Base-by-base conservation (phyloP, 2,329 filamentous ascomycete species). In the Fusarium subtropicale region DNA sequence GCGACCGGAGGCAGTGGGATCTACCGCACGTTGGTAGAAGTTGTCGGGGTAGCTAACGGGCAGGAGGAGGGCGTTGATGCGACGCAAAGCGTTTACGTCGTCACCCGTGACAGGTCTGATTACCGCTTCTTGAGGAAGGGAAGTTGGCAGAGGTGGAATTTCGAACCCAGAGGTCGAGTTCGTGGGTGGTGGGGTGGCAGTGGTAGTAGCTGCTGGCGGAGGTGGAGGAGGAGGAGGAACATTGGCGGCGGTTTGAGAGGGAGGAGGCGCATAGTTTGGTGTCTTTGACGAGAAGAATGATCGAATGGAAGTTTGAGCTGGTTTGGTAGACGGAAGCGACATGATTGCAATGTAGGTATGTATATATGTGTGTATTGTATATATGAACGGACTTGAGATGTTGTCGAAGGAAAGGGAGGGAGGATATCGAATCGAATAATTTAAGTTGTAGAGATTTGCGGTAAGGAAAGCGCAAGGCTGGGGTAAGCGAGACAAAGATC, bases 51-150 rank as follows among this genome's bases (percentile, higher is more conserved):
- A 91, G 76, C 82, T 81, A 61, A 91, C 86, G 51, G 86, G 87
- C 2, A 91, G 86, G 54, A 91, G 84, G 52, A 91, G 84, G 45
- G 86, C 81, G 78, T 90, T 90, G 77, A 91, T 89, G 71, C 88
- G 86, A 39, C 87, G 87, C 8, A 91, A 82, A 45, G 87, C 83
- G 59, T 85, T 80, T 59, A 90, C 78, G 77, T 91, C 87, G 46
- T 79, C 74, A 45, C 81, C 77, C 2, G 80, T 78, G 54, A 90
- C 79, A 55, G 81, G 80, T 8, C 84, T 83, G 74, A 91, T 87
- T 60, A 79, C 78, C 22, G 87, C 87, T 75, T 86, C 81, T 16
- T 78, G 78, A 78, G 83, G 75, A 70, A 84, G 52, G 75, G 75
- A 46, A 73, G 80, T 30, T 76, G 78, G 53, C 48, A 76, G 53